A percentile compares a stretch with the other conserved stretches of the same genome.
These are phyloP conservation scores for Agastache rugosa DNA, from an alignment of 257 asterid species.

Conservation along the genomic window DNA sequence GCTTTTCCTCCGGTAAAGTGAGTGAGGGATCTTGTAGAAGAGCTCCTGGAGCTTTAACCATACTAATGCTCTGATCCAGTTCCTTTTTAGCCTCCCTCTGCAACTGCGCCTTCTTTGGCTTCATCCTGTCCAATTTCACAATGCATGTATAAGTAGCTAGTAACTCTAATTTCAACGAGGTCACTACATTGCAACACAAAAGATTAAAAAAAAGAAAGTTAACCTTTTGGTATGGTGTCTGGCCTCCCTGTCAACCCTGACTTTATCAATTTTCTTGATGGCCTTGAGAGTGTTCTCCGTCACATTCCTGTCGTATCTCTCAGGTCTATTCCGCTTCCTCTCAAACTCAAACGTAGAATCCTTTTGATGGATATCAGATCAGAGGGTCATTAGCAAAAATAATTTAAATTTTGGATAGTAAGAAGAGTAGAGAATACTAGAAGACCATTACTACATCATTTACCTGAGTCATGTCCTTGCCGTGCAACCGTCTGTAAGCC, in stretches of 20 bases:
- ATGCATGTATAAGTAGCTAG: slow-evolving; percentile 7
- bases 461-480: slow-evolving; percentile 98
- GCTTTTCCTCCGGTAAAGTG: slow-evolving; percentile 41
- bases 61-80: slow-evolving; percentile 57
- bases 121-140: slow-evolving; percentile 58
- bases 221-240: slow-evolving; percentile 66
- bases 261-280: slow-evolving; percentile 80
- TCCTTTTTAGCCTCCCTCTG: slow-evolving; percentile 53
- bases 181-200: neutral
- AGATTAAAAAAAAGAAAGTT: neutral
- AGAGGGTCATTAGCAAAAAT: neutral
- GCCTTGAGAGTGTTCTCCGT: slow-evolving; percentile 72
- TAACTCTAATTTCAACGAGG: neutral
- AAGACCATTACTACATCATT: neutral
- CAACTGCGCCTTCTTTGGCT: slow-evolving; percentile 58
- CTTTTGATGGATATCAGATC: slow-evolving; percentile 41
- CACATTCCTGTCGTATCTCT: slow-evolving; percentile 80
- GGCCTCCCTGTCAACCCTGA: slow-evolving; percentile 72
- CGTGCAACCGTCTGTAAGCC: slow-evolving; percentile 82
- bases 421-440: neutral
- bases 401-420: neutral
- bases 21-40: slow-evolving; percentile 51
- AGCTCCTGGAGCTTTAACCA: slow-evolving; percentile 68
- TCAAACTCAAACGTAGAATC: slow-evolving; percentile 95
- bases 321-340: slow-evolving; percentile 89